A percentile compares a stretch with the other conserved stretches of the same genome.
Evolutionary conservation across 495 filamentous ascomycete genomes (phyloP).

Genomic region (Polyplosphaeria fusca): DNA sequence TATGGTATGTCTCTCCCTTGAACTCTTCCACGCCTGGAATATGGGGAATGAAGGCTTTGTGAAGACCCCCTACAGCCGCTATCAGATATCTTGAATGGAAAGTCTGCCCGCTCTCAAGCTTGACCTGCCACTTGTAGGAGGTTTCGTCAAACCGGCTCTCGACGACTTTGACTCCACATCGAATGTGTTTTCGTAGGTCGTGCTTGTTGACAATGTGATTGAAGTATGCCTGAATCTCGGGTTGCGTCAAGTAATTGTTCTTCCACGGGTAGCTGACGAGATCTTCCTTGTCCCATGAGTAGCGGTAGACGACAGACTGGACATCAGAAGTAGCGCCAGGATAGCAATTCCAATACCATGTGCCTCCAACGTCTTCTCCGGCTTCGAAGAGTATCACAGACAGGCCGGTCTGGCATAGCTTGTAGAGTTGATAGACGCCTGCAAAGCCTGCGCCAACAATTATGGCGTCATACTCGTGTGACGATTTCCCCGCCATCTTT

Average conservation of each 20-base stretch:
- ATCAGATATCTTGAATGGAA: background rate
- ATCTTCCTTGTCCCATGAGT: conserved; percentile 33
- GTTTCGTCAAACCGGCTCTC: conserved; percentile 30
- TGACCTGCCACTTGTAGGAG: background rate
- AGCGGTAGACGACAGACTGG: conserved; percentile 25
- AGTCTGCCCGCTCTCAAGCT: background rate
- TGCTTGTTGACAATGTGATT: conserved; percentile 29
- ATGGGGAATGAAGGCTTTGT: background rate
- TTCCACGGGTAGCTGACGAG: conserved; percentile 30
- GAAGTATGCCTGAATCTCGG: conserved; percentile 37
- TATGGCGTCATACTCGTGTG: conserved; percentile 33
- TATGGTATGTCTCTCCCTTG: background rate
- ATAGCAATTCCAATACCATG: conserved; percentile 56
- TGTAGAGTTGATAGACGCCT: conserved; percentile 45
- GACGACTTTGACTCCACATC: conserved; percentile 29
- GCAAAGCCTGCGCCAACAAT: conserved; percentile 44
- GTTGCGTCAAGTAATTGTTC: conserved; percentile 30
- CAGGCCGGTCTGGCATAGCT: conserved; percentile 43
- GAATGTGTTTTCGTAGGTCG: conserved; percentile 34
- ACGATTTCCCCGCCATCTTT: no score
- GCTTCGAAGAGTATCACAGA: conserved; percentile 49
- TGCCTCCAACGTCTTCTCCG: conserved; percentile 49
- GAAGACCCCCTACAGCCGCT: background rate
- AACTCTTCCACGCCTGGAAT: background rate
- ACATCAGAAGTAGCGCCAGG: conserved; percentile 41